Base-by-base conservation (phyloP, 2,329 filamentous ascomycete genomes). In the Beauveria pseudobassiana region DNA sequence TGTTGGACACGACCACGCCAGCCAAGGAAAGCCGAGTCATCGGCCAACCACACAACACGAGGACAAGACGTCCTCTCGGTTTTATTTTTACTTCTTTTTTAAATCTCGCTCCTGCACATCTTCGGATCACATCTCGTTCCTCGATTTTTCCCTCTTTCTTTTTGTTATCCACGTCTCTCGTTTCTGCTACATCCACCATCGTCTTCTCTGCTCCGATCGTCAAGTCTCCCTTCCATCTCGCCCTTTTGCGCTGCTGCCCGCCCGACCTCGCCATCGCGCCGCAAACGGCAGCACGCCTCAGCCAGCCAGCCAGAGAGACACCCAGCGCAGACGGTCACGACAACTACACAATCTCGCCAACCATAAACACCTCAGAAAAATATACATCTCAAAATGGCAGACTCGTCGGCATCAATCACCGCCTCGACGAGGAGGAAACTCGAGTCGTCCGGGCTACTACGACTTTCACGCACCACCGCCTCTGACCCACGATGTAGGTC, bases 361-460 rank as follows among this genome's bases (percentile, higher is more conserved):
- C 28, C 9, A 38, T n/a, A 52, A 10, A 38, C 12, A 45, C 4
- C 51, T 54, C 51, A 24, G 8, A 42, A 24, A 48, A 38, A 46
- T 12, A 18, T 22, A 42, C 45, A 49, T 28, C 12, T 24, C 42
- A 53, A 48, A 34, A 60, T 60, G 58, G 30, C n/a, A 18, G 53
- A 60, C 14, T 22, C 40, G 20, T 5, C 50, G 3, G 40, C 50
- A 5, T 30, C 42, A 48, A 38, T 30, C 22, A 60, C 28, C 42
- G 26, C 28, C 51, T 56, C 30, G 59, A 61, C 26, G 60, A 62
- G 54, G 40, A 62, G 34, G 61, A 62, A 16, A 53, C 54, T 5
- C 61, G 61, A 12, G 61, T 26, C 61, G 61, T 42, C 12, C 61
- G 14, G 61, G 61, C 61, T 62, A 62, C 61, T 58, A 62, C 61